phyloP scores from a whole-genome alignment of 257 asterid species.

The Lantana camara region DNA sequence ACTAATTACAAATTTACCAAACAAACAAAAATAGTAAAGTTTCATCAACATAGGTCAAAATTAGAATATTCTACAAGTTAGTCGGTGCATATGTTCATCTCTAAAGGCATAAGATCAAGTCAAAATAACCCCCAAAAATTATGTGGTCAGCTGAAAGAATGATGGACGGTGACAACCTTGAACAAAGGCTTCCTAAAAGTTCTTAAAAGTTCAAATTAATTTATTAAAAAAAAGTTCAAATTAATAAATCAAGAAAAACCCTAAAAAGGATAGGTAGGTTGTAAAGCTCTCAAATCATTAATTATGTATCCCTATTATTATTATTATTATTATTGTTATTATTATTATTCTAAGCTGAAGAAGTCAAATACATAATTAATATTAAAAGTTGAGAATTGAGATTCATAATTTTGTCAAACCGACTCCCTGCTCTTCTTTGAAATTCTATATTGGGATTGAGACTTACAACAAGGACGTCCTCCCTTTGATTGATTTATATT shows the following conservation, averaged over 20 bases:
- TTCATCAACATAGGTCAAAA: neutral
- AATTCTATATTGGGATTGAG: conserved; percentile 19
- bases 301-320: neutral
- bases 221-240: too few relatives aligned
- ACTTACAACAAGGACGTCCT: conserved; percentile 18
- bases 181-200: neutral
- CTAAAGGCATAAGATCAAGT: conserved; percentile 8
- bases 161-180: conserved; percentile 15
- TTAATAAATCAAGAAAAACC: neutral
- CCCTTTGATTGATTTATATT: neutral
- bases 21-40: neutral
- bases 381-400: neutral
- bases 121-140: conserved; percentile 30
- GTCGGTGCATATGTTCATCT: conserved; percentile 26
- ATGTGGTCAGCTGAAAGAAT: conserved; percentile 9
- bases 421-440: conserved; percentile 32
- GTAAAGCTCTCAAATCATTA: conserved; percentile 18
- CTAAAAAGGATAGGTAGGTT: neutral
- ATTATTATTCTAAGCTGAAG: neutral
- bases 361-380: conserved; percentile 10
- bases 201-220: too few relatives aligned
- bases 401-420: conserved; percentile 45
- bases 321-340: too few relatives aligned
- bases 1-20: too few relatives aligned
- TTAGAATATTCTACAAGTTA: neutral